These are phyloP conservation scores for Sporothrix schenckii DNA, from an alignment of 2,329 filamentous ascomycete species.

Conservation along the genomic window DNA sequence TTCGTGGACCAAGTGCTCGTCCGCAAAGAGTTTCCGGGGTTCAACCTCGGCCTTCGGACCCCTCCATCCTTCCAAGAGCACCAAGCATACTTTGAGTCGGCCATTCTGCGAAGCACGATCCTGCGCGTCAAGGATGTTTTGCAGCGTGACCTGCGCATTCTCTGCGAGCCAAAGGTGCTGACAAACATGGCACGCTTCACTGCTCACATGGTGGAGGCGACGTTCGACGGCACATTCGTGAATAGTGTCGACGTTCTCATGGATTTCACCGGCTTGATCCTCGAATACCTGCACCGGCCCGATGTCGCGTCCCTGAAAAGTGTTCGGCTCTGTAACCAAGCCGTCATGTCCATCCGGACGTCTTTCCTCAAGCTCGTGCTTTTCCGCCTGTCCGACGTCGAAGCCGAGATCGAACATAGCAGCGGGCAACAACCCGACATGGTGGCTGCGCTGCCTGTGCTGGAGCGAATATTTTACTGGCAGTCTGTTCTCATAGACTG, in stretches of 20 bases:
- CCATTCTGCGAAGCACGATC: constrained; percentile 75
- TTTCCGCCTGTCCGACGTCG: constrained; percentile 79
- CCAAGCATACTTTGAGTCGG: constrained; percentile 93
- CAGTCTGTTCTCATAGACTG: constrained; percentile 84
- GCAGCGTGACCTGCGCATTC: constrained; percentile 68
- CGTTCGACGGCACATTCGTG: constrained; percentile 96
- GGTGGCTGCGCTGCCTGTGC: constrained; percentile 67
- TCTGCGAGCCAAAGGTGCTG: constrained; percentile 80
- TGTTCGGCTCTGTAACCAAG: constrained; percentile 87
- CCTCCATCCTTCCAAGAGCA: constrained; percentile 93
- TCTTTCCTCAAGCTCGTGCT: constrained; percentile 80
- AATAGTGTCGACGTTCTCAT: constrained; percentile 81
- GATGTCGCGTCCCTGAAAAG: constrained; percentile 80
- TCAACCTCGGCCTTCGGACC: constrained; percentile 81
- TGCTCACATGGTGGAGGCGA: constrained; percentile 80
- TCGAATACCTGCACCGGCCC: constrained; percentile 87
- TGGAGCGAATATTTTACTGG: constrained; percentile 92
- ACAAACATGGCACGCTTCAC: constrained; percentile 84
- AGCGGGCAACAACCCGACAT: constrained; percentile 43
- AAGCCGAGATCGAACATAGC: constrained; percentile 53
- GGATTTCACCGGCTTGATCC: constrained; percentile 79
- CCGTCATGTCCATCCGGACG: constrained; percentile 72
- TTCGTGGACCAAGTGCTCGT: constrained; percentile 84
- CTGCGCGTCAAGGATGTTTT: constrained; percentile 70
- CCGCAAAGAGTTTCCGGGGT: constrained; percentile 87